These are phyloP conservation scores for Nymphaea colorata DNA, from an alignment of 164 flowering plant species.

Conservation along the genomic window DNA sequence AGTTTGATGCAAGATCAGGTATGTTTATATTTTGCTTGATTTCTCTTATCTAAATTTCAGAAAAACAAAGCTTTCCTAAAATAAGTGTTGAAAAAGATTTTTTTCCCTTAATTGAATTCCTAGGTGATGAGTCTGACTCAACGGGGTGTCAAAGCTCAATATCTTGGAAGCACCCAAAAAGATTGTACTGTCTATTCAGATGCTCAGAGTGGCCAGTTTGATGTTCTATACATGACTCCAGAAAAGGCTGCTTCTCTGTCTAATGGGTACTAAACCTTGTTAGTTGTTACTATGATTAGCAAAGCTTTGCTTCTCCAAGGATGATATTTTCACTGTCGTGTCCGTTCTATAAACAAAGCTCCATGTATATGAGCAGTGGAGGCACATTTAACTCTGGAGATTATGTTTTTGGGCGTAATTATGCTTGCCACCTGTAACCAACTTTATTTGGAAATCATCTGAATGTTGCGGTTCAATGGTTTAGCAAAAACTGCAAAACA, in stretches of 20 bases:
- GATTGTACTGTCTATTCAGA: constrained; percentile 22
- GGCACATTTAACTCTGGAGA: too few species aligned
- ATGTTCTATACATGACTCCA: constrained; percentile 50
- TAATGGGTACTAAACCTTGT: neutral
- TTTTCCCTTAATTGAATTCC: neutral
- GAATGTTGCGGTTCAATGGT: too few species aligned
- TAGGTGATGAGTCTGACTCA: constrained; percentile 58
- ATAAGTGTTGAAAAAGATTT: neutral
- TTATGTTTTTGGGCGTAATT: too few species aligned
- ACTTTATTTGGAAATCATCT: too few species aligned
- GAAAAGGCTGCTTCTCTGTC: constrained; percentile 39
- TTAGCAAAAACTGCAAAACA: too few species aligned
- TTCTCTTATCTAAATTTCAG: neutral
- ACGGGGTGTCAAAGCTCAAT: constrained; percentile 45
- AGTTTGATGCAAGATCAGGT: constrained; percentile 71
- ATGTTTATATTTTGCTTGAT: neutral
- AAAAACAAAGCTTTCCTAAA: too few species aligned
- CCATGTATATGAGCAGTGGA: too few species aligned
- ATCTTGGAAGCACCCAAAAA: constrained; percentile 37
- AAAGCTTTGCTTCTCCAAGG: too few species aligned
- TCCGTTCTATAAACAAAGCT: too few species aligned
- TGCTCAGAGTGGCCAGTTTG: constrained; percentile 37
- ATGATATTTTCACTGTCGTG: too few species aligned
- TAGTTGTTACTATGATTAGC: too few species aligned
- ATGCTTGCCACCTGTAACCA: too few species aligned